phyloP scores from a whole-genome alignment of 1,139 yeast genomes.

The Pichia kudriavzevii region DNA sequence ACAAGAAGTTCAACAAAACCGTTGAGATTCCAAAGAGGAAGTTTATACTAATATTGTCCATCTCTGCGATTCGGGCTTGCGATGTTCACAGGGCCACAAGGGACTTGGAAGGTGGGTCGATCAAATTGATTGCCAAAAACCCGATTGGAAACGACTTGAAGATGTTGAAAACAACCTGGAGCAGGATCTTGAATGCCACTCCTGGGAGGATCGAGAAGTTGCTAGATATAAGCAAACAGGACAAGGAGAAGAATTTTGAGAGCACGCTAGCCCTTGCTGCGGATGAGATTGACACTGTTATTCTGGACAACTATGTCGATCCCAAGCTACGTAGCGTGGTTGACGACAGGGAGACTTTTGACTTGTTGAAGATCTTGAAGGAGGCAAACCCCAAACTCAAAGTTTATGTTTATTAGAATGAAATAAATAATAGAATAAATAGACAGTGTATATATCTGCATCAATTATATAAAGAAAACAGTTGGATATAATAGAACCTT shows the following conservation, averaged over 20 bases:
- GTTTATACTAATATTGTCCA: constrained; percentile 50
- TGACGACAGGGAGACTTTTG: constrained; percentile 47
- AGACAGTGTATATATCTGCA: constrained; percentile 1
- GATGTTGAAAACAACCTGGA: constrained; percentile 40
- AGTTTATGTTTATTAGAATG: constrained; percentile 39
- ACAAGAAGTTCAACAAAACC: constrained; percentile 15
- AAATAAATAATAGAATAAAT: not conserved
- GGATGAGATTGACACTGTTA: constrained; percentile 46
- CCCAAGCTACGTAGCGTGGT: constrained; percentile 55
- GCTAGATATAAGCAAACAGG: constrained; percentile 35
- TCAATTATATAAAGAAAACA: not conserved
- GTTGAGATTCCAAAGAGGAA: constrained; percentile 30
- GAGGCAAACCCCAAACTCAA: constrained; percentile 35
- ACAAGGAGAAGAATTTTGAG: constrained; percentile 7
- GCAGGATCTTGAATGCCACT: constrained; percentile 54
- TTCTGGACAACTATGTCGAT: constrained; percentile 63
- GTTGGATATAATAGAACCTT: not conserved
- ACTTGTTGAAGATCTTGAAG: constrained; percentile 36
- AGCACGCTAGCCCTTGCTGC: constrained; percentile 28
- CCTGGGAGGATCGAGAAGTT: constrained; percentile 56
- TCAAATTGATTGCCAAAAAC: constrained; percentile 63
- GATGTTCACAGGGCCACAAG: constrained; percentile 60
- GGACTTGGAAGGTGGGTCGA: constrained; percentile 46
- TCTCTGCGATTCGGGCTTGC: constrained; percentile 70
- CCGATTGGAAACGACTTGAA: constrained; percentile 52